phyloP scores from a whole-genome alignment of 352 stramenopile genomes.

The Phytopythium mirpurense region DNA sequence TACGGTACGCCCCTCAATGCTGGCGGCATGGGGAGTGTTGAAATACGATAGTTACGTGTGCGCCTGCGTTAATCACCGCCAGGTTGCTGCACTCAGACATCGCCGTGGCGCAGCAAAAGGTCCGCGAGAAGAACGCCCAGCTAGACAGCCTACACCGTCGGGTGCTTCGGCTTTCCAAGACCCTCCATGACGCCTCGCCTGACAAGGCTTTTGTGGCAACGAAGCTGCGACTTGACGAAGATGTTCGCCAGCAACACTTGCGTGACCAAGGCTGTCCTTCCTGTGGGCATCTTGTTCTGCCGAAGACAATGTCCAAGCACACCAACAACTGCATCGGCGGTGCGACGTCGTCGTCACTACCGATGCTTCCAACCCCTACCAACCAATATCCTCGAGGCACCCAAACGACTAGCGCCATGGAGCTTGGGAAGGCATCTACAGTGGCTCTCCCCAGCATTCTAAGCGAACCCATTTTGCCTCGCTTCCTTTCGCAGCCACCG shows the following conservation, averaged over 20 bases:
- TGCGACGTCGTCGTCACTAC: background rate
- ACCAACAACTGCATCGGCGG: slow-evolving; percentile 15
- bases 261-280: slow-evolving; percentile 16
- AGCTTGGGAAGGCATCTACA: slow-evolving; percentile 1
- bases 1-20: slow-evolving; percentile 22
- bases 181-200: slow-evolving; percentile 25
- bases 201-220: slow-evolving; percentile 41
- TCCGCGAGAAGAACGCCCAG: slow-evolving; percentile 42
- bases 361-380: slow-evolving; percentile 14
- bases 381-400: slow-evolving; percentile 10
- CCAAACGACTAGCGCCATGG: background rate
- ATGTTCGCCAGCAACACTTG: slow-evolving; percentile 30
- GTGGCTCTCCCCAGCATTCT: background rate
- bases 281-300: slow-evolving; percentile 33
- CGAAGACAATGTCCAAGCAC: slow-evolving; percentile 22
- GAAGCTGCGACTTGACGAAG: slow-evolving; percentile 29
- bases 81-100: slow-evolving; percentile 42
- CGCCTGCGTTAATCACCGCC: background rate
- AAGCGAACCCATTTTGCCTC: slow-evolving; percentile 7
- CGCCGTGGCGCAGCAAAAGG: slow-evolving; percentile 22
- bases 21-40: background rate
- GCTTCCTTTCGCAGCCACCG: slow-evolving; percentile 62
- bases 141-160: slow-evolving; percentile 42
- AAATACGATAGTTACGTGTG: background rate
- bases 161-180: slow-evolving; percentile 37